Evolutionary conservation across 192 early-diverging fungal species (phyloP).

Genomic region (Kickxella alabastrina): DNA sequence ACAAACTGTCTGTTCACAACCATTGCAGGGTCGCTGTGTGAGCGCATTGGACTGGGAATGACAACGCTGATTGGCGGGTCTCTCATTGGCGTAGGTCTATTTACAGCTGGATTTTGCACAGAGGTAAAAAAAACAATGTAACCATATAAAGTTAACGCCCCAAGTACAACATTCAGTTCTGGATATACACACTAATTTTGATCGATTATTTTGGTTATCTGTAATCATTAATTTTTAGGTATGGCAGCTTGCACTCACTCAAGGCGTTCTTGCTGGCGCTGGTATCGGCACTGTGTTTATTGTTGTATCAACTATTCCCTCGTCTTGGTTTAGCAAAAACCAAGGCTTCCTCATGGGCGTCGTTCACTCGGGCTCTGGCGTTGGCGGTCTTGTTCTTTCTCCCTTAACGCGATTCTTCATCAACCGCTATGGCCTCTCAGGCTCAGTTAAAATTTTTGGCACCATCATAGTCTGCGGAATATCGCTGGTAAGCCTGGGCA

Average conservation of each 20-base stretch:
- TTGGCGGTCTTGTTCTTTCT: constrained; percentile 45
- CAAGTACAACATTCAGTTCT: too few relatives aligned
- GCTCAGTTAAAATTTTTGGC: constrained; percentile 44
- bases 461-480: constrained; percentile 29
- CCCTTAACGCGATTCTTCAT: constrained; percentile 46
- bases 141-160: too few relatives aligned
- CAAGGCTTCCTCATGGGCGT: constrained; percentile 50
- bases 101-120: constrained; percentile 45
- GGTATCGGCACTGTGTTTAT: constrained; percentile 50
- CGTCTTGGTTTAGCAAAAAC: constrained; percentile 52
- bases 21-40: constrained; percentile 43
- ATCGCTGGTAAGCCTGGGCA: constrained; percentile 41
- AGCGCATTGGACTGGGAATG: constrained; percentile 46
- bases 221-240: too few relatives aligned
- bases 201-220: too few relatives aligned
- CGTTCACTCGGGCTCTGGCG: constrained; percentile 49
- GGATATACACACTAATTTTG: too few relatives aligned
- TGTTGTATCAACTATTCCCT: constrained; percentile 48
- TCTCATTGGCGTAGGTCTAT: constrained; percentile 27
- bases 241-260: constrained; percentile 47
- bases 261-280: constrained; percentile 39
- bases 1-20: constrained; percentile 49
- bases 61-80: constrained; percentile 43
- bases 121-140: constrained; percentile 12
- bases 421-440: constrained; percentile 33